Conservation (phyloP, 2,329 filamentous ascomycete species). For the Apiospora pterosperma region DNA sequence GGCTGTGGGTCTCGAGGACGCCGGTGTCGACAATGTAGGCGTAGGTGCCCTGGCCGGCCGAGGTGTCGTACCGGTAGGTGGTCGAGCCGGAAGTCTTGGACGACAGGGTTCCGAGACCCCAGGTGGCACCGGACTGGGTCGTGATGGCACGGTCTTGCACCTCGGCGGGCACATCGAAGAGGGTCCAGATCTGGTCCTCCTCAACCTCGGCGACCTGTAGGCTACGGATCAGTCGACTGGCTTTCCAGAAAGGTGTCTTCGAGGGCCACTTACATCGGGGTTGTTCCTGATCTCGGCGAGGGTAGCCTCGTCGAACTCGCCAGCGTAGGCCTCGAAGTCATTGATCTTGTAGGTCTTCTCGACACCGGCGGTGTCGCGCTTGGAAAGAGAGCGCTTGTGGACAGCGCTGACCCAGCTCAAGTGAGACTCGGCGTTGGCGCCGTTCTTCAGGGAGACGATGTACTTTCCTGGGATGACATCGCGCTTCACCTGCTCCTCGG, state of each 20-base stretch:
- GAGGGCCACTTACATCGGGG: constrained; percentile 24
- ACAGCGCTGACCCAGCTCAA: constrained; percentile 31
- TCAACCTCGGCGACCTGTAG: constrained; percentile 25
- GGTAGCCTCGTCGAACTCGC: constrained; percentile 39
- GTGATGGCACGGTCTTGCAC: constrained; percentile 20
- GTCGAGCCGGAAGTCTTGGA: constrained; percentile 28
- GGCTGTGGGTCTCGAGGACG: constrained; percentile 39
- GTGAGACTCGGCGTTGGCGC: constrained; percentile 31
- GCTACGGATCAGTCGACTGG: constrained; percentile 8
- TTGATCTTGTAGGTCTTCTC: constrained; percentile 39
- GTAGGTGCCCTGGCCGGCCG: constrained; percentile 38
- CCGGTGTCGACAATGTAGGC: constrained; percentile 55
- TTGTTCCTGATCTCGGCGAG: constrained; percentile 34
- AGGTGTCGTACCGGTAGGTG: constrained; percentile 38
- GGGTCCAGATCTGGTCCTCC: constrained; percentile 26
- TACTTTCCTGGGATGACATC: constrained; percentile 29
- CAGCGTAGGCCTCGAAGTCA: constrained; percentile 38
- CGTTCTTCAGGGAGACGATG: constrained; percentile 26
- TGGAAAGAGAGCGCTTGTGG: constrained; percentile 31
- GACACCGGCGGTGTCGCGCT: constrained; percentile 32
- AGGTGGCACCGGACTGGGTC: constrained; percentile 33
- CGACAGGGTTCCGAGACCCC: constrained; percentile 46
- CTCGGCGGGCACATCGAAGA: constrained; percentile 16
- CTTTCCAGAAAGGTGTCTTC: neutral
- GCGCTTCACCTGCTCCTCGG: constrained; percentile 12